Evolutionary conservation across 257 asterid genomes (phyloP), one percentile per base, ranked within the genome.

Genomic region (Eustoma russellianum): DNA sequence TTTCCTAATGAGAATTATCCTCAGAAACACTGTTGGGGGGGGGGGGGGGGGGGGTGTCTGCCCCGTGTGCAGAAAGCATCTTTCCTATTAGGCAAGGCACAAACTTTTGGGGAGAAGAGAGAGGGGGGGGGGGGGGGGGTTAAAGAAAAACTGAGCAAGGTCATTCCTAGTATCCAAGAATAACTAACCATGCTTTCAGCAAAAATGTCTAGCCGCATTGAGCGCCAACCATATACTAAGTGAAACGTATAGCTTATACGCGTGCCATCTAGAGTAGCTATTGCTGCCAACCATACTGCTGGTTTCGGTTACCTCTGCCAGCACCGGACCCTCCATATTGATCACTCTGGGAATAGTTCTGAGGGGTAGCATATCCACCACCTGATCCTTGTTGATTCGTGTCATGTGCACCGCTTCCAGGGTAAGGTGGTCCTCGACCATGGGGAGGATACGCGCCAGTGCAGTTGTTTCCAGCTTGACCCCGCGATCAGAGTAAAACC

Each of bases 231-330:
- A 38, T 50, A 48, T 64, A 50, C 12, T 18, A 14, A 44, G 43
- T 47, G 18, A 24, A 14, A 44, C 17, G 48, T 53, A 38, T 33
- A 33, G 53, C 40, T 17, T 43, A 52, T 45, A 61, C 38, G 45
- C 24, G 17, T 54, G 12, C 43, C 30, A 24, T 24, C 9, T 38
- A 38, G 12, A 8, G 9, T 11, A 7, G 43, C 79, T 77, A 80
- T 63, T 79, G 94, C 80, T 79, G 97, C 97, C 98, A 92, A 58
- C 82, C 43, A 56, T 75, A 88, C 69, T 79, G 95, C 74, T 87
- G 96, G 78, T 74, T 91, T 66, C 97, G 78, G 66, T 61, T 83
- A 14, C 94, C 83, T 65, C 94, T 69, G 9, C 95, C 82, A 14
- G 65, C 55, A 46, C 88, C 88, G 5, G 90, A 67, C 66, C 64